Conservation (phyloP, 306 rosid genomes). For the Prunus mira region DNA sequence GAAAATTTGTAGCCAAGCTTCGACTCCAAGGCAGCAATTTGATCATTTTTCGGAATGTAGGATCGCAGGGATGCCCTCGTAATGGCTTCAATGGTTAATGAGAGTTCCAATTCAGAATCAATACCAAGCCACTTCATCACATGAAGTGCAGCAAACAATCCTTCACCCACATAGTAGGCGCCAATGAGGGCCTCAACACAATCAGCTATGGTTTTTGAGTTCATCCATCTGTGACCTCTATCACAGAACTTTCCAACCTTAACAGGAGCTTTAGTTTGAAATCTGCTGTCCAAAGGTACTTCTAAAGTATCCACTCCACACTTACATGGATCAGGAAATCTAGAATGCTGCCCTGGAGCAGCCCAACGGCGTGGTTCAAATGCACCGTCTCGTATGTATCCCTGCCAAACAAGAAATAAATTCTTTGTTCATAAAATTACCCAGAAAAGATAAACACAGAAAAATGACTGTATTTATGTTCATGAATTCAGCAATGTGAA, state of each 20-base stretch:
- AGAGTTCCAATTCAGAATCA: constrained; percentile 56
- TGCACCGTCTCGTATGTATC: constrained; percentile 70
- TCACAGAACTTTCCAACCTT: constrained; percentile 79
- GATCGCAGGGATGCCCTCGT: constrained; percentile 58
- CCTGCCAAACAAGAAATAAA: constrained; percentile 39
- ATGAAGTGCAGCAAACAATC: constrained; percentile 68
- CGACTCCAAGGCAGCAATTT: constrained; percentile 53
- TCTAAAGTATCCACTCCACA: constrained; percentile 72
- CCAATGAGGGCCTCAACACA: constrained; percentile 93
- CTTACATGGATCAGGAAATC: constrained; percentile 52
- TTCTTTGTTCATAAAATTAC: no score
- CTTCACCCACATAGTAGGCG: constrained; percentile 76
- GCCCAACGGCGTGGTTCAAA: constrained; percentile 96
- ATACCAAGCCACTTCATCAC: constrained; percentile 82
- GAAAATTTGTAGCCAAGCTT: constrained; percentile 68
- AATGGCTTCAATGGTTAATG: constrained; percentile 59
- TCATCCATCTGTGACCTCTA: constrained; percentile 83
- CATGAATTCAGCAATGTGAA: not conserved
- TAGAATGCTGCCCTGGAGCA: constrained; percentile 80
- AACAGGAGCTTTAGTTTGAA: constrained; percentile 52
- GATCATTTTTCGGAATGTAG: constrained; percentile 49
- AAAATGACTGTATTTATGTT: no score
- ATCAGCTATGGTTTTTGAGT: constrained; percentile 83
- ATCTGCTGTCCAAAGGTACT: constrained; percentile 71
- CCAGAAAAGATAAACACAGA: no score